Conservation (phyloP, 148 eudicot species). For the Rhododendron mucronatum region DNA sequence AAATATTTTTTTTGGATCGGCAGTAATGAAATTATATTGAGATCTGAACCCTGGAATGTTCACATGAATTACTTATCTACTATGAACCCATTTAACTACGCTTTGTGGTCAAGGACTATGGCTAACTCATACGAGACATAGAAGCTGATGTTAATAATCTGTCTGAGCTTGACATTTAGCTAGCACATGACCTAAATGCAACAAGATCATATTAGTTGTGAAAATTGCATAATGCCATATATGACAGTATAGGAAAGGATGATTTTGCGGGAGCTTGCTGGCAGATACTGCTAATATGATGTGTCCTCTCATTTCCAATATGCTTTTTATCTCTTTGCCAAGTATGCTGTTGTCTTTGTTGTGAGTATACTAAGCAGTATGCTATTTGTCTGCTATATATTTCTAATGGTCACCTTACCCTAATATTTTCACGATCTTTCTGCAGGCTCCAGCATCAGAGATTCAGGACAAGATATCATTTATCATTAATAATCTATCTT, state of each 20-base stretch:
- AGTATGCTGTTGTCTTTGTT: background rate
- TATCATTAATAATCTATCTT: conserved; percentile 68
- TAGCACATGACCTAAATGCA: background rate
- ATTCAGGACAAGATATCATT: conserved; percentile 91
- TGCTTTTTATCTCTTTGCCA: background rate
- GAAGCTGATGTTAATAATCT: background rate
- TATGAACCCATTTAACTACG: background rate
- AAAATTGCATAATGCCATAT: background rate
- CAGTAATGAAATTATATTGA: background rate
- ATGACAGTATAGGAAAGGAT: background rate
- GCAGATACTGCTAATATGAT: background rate
- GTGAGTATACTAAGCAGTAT: background rate
- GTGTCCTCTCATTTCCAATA: background rate
- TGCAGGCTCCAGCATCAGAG: conserved; percentile 86
- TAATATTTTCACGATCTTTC: conserved; percentile 9
- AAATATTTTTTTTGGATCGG: background rate
- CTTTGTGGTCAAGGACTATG: background rate
- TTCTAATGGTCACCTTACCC: background rate
- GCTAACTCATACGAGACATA: background rate
- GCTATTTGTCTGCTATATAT: background rate
- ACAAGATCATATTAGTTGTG: background rate
- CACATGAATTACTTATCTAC: background rate
- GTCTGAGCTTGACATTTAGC: background rate
- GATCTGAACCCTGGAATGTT: background rate
- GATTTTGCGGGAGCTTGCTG: background rate